Conservation (phyloP, 2,329 filamentous ascomycete species). For the Exophiala sp. region DNA sequence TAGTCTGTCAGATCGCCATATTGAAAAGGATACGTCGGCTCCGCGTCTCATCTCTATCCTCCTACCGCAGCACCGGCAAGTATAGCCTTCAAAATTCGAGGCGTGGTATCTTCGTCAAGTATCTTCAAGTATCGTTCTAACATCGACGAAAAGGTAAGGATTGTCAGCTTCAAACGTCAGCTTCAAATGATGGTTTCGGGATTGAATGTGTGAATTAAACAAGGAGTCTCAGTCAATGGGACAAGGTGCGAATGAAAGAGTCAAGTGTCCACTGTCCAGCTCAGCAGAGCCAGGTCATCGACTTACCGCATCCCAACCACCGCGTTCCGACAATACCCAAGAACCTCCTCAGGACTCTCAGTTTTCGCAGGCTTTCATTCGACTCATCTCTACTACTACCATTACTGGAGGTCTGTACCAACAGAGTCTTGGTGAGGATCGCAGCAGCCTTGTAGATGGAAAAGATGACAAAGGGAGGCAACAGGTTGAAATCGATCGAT, state of each 20-base stretch:
- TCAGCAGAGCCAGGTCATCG: no score
- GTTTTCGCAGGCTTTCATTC: background rate
- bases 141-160: no score
- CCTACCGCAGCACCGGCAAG: no score
- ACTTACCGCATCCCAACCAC: background rate
- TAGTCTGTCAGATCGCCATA: no score
- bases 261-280: no score
- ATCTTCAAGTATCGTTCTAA: background rate
- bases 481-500: background rate
- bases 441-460: background rate
- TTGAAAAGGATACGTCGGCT: no score
- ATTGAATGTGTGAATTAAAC: no score
- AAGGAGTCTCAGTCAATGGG: background rate
- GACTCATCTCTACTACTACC: no score
- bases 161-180: no score
- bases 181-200: no score
- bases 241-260: no score
- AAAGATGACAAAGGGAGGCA: background rate
- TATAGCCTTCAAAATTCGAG: background rate
- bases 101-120: background rate
- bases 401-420: background rate
- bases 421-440: background rate
- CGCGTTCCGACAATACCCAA: background rate
- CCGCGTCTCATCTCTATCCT: no score
- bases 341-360: background rate